These are phyloP conservation scores for Pleurotus tuoliensis DNA, from an alignment of 768 basidiomycete genomes.

Conservation along the genomic window DNA sequence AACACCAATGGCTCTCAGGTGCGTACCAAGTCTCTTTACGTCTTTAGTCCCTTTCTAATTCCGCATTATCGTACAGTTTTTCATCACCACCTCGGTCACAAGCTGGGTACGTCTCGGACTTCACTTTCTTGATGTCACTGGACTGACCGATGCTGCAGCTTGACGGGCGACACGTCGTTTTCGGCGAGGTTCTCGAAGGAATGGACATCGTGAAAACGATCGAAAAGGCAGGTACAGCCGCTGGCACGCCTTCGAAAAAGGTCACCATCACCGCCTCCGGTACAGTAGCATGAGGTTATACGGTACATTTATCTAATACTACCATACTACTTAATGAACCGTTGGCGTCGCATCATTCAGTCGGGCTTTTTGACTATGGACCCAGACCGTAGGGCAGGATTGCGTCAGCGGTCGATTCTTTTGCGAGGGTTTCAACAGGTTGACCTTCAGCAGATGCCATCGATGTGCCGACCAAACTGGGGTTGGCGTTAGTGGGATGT, in stretches of 20 bases:
- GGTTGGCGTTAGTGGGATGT: background rate
- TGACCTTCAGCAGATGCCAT: no score
- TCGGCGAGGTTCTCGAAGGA: constrained; percentile 62
- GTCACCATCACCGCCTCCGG: constrained; percentile 66
- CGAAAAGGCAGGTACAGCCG: constrained; percentile 39
- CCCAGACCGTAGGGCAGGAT: background rate
- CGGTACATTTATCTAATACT: background rate
- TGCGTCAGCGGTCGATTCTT: background rate
- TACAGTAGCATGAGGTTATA: constrained; percentile 11
- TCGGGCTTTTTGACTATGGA: background rate
- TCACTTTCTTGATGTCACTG: background rate
- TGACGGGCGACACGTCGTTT: constrained; percentile 66
- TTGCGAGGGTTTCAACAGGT: background rate
- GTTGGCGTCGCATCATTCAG: background rate
- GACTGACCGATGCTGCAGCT: constrained; percentile 29
- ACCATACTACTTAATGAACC: background rate
- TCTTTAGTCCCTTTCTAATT: background rate
- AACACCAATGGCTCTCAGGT: constrained; percentile 82
- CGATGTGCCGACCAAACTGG: background rate
- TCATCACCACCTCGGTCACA: constrained; percentile 72
- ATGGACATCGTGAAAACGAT: constrained; percentile 62
- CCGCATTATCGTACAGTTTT: constrained; percentile 43
- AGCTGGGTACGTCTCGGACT: constrained; percentile 44
- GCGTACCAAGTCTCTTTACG: constrained; percentile 7
- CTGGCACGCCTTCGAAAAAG: constrained; percentile 34